Percentiles rank a stretch among this genome's conserved stretches.
Evolutionary conservation across 257 asterid genomes (phyloP).

Genomic region (Craterostigma plantagineum): DNA sequence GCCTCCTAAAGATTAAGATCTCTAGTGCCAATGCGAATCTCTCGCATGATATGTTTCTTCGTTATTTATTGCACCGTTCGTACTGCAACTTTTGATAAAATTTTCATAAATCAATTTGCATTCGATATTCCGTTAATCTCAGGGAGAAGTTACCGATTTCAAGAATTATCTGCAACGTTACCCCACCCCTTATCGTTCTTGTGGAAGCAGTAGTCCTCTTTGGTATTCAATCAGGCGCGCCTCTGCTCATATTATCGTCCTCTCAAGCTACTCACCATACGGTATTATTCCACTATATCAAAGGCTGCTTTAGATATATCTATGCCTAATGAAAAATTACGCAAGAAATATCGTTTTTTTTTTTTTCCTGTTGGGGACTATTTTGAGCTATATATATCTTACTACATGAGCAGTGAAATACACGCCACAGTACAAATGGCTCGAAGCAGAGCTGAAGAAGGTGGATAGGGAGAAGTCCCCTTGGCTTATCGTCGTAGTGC

Average conservation of each 20-base stretch:
- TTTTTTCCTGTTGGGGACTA: too few species aligned
- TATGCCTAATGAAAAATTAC: too few species aligned
- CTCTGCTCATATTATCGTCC: conserved; percentile 83
- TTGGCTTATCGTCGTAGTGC: conserved; percentile 93
- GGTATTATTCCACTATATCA: conserved; percentile 20
- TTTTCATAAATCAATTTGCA: too few species aligned
- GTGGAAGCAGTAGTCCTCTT: conserved; percentile 70
- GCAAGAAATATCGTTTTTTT: too few species aligned
- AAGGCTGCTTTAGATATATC: too few species aligned
- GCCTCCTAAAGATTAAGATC: too few species aligned
- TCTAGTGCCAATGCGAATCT: too few species aligned
- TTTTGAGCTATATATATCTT: not conserved
- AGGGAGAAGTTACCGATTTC: conserved; percentile 83
- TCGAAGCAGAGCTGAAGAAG: conserved; percentile 36
- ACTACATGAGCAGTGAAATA: conserved; percentile 64
- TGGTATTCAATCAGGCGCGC: conserved; percentile 97
- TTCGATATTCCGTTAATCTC: too few species aligned
- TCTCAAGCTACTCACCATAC: conserved; percentile 94
- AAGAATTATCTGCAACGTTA: conserved; percentile 69
- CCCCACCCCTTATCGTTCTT: conserved; percentile 78
- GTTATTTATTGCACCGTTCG: too few species aligned
- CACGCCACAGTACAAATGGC: conserved; percentile 91
- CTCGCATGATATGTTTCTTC: too few species aligned
- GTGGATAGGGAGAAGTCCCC: conserved; percentile 90
- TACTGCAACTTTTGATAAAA: too few species aligned